Base-by-base conservation (phyloP, 768 basidiomycete genomes). In the Suillus spraguei region DNA sequence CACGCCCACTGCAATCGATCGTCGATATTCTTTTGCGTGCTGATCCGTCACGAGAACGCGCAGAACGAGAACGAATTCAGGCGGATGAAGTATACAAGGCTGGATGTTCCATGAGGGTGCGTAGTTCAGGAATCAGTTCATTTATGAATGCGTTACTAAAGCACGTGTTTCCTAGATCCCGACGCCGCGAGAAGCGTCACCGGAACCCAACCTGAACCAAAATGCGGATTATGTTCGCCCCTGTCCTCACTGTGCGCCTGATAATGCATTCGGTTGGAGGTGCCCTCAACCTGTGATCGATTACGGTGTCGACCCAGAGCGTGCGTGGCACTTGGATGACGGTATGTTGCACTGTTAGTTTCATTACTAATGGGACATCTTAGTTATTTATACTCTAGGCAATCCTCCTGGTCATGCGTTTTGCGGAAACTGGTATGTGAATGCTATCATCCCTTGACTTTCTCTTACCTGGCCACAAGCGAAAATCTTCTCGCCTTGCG, bases 211-310 rank as follows among this genome's bases (percentile, higher is more conserved):
- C 69, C 75, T 92, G 49, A 85, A 88, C 69, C 80, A 83, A 49
- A 86, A 83, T 60, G 76, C 79, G 22, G 89, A 92, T 60, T 88
- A 82, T 74, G 85, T 85, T 2, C 87, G 88, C 11, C 93, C 93
- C 7, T 95, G 93, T 70, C 91, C 93, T 0, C 91, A 94, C 66
- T 94, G 92, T 69, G 47, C 75, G 17, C 79, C 83, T 2, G 86
- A 85, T 59, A 94, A 95, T 68, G 81, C 82, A 7, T 91, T 82
- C 68, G 91, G 89, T 3, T 95, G 91, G 90, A 80, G 81, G 66
- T 95, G 93, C 70, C 88, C 91, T n/a, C 82, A 86, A 58, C 93
- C 93, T 42, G 86, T 95, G 32, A 77, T 85, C 10, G 91, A 94
- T 76, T 92, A 90, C 52, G 80, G 77, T 16, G 74, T 77, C 22